phyloP scores from a whole-genome alignment of 768 basidiomycete genomes.

The Phaffia australis region DNA sequence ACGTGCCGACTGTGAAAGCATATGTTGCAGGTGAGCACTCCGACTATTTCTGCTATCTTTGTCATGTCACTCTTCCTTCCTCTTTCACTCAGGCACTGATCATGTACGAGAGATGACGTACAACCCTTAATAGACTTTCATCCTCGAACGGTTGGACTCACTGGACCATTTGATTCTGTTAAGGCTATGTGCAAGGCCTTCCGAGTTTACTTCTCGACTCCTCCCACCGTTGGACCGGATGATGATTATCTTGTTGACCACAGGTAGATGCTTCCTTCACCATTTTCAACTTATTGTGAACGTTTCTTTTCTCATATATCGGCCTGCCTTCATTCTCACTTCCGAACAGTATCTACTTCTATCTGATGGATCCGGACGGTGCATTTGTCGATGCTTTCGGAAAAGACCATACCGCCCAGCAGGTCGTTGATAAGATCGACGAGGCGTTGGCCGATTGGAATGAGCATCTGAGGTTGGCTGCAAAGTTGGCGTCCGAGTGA shows the following conservation, averaged over 20 bases:
- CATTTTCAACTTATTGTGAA: conserved; percentile 1
- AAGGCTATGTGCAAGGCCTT: conserved; percentile 89
- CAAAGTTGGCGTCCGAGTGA: conserved; percentile 5
- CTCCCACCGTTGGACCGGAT: conserved; percentile 54
- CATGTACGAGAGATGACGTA: background rate
- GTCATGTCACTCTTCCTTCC: conserved; percentile 1
- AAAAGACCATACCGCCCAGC: conserved; percentile 58
- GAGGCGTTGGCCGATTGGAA: conserved; percentile 40
- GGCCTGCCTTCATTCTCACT: background rate
- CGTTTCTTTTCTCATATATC: background rate
- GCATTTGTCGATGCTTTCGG: conserved; percentile 96
- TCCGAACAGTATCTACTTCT: conserved; percentile 80
- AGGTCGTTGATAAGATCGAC: conserved; percentile 46
- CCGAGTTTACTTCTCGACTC: conserved; percentile 96
- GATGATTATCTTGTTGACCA: conserved; percentile 94
- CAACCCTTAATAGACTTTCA: conserved; percentile 64
- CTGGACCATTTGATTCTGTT: conserved; percentile 69
- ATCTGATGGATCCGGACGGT: conserved; percentile 92
- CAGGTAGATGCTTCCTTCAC: conserved; percentile 33
- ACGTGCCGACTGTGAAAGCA: conserved; percentile 41
- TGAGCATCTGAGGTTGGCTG: conserved; percentile 24
- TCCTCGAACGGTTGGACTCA: conserved; percentile 74
- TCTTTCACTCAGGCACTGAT: background rate
- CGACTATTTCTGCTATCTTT: background rate
- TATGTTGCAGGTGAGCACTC: conserved; percentile 41